Evolutionary conservation across 805 yeast species (phyloP), one percentile per base, ranked within the genome.

Genomic region (Candida qinlingensis): DNA sequence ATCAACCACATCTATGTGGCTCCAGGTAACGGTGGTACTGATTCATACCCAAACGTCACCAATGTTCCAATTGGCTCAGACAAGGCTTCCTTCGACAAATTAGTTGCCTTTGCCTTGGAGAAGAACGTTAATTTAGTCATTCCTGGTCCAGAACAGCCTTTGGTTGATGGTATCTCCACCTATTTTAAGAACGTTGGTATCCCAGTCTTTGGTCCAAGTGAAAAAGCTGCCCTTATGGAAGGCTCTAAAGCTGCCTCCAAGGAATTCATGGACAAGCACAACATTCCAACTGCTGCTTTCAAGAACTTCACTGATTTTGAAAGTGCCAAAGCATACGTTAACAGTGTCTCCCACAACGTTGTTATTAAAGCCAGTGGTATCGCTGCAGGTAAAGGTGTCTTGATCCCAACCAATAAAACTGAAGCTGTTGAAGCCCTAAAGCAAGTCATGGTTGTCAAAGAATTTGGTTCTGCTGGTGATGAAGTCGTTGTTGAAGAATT

Each of bases 111-210:
- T 67, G 96, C 97, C 6, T 64, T 74, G 12, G 78, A 78, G 30
- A 72, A 91, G 47, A 59, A 77, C 5, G 76, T 94, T 46, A 77
- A 74, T 45, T 73, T 94, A 48, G 98, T 89, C 5, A 75, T 94
- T 40, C 98, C 99, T 36, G 99, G 99, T 34, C 99, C 99, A n/a
- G 99, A 94, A 70, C 96, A 90, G 70, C 98, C 99, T 36, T 75
- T 95, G 53, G 97, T 95, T 33, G 97, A 94, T 61, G 99, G 99
- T 45, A 81, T 94, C 52, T 67, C 91, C 29, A 67, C 83, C 13
- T 72, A 72, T 46, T 90, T 94, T 74, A 71, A 79, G 53, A 80
- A 79, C 50, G 85, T 85, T 45, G 99, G 99, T 55, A 83, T 94
- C 55, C 95, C 97, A 29, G 97, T 91, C 13, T 94, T 94, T 72